These are phyloP conservation scores for Magnusiomyces fungicola DNA, from an alignment of 1,139 yeast genomes.

Conservation along the genomic window DNA sequence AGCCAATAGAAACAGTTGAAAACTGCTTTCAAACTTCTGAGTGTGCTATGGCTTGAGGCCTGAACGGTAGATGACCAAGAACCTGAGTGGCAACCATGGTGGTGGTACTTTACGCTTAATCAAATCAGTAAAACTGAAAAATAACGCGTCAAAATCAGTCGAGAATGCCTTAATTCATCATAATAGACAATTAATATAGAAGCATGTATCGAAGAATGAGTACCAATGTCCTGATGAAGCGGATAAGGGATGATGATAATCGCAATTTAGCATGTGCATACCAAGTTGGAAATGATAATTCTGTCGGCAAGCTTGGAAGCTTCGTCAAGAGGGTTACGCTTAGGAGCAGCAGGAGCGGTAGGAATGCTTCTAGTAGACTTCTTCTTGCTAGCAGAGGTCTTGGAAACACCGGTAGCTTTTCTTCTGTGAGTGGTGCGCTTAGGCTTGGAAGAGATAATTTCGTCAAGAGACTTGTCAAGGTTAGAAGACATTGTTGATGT, in stretches of 20 bases:
- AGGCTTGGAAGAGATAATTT: constrained; percentile 69
- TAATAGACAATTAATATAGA: too few relatives aligned
- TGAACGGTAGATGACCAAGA: background rate
- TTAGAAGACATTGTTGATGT: constrained; percentile 46
- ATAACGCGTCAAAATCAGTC: too few relatives aligned
- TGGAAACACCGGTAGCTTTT: constrained; percentile 26
- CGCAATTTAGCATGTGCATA: constrained; percentile 20
- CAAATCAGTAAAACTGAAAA: too few relatives aligned
- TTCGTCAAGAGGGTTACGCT: constrained; percentile 21
- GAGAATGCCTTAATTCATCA: too few relatives aligned
- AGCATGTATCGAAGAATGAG: too few relatives aligned
- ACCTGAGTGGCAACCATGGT: background rate
- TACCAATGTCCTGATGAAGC: too few relatives aligned
- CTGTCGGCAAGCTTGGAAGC: constrained; percentile 27
- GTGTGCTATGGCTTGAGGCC: too few relatives aligned
- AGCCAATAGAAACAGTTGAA: too few relatives aligned
- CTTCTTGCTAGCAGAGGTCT: constrained; percentile 30
- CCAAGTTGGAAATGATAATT: constrained; percentile 34
- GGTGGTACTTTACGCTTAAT: too few relatives aligned
- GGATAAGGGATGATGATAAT: too few relatives aligned
- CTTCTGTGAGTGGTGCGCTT: constrained; percentile 27
- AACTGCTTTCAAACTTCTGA: too few relatives aligned
- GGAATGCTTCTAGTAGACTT: constrained; percentile 18
- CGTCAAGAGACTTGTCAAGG: constrained; percentile 92
- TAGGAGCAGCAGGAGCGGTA: constrained; percentile 18